These are phyloP conservation scores for Mortierella sp. DNA, from an alignment of 371 early-diverging fungal genomes.

Conservation along the genomic window DNA sequence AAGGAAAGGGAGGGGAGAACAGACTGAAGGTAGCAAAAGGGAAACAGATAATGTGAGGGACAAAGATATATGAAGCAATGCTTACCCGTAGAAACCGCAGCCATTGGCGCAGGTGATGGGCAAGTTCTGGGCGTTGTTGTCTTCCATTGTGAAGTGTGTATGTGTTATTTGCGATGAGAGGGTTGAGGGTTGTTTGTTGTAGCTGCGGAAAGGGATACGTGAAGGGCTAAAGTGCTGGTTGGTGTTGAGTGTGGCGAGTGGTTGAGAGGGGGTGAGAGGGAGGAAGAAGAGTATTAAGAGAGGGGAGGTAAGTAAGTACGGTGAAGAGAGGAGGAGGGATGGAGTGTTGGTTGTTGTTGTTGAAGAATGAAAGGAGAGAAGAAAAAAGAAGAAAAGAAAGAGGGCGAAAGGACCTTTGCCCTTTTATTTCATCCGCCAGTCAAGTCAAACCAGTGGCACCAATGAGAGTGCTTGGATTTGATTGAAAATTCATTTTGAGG, in stretches of 20 bases:
- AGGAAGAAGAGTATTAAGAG: background rate
- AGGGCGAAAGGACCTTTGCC: background rate
- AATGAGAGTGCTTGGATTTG: too few relatives aligned
- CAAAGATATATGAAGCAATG: background rate
- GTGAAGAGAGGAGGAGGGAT: background rate
- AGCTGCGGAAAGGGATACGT: background rate
- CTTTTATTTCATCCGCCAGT: too few relatives aligned
- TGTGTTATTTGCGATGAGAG: background rate
- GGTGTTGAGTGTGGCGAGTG: background rate
- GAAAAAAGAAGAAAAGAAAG: background rate
- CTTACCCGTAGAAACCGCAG: constrained; percentile 77
- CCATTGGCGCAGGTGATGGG: constrained; percentile 71
- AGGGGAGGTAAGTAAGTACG: background rate
- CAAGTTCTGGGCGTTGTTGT: constrained; percentile 68
- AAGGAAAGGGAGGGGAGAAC: background rate
- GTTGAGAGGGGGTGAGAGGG: background rate
- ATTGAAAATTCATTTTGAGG: background rate
- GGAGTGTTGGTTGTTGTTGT: background rate
- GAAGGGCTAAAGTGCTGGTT: background rate
- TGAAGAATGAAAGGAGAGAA: background rate
- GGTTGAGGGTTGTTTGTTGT: background rate
- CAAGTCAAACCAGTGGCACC: too few relatives aligned
- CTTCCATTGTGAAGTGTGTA: constrained; percentile 60
- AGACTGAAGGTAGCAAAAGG: background rate
- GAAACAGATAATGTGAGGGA: background rate